Base-by-base conservation (phyloP, 306 rosid species). In the Cyclanthera cordifolia region DNA sequence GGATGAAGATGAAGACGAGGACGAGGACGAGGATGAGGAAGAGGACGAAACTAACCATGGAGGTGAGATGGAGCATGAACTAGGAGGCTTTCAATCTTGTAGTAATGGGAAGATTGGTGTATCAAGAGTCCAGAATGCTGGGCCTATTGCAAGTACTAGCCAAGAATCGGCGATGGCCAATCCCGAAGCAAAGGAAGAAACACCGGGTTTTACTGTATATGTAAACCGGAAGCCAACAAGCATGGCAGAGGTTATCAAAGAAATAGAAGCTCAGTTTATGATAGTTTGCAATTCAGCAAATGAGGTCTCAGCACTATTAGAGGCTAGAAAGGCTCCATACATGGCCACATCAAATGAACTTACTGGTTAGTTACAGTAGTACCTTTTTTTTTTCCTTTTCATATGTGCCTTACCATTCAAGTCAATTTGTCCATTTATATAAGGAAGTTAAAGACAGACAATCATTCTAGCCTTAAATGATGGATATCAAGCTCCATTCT, bases 191-290 rank as follows among this genome's bases (percentile, higher is more conserved):
- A 83, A 78, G 83, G 88, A 83, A 54, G 94, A 86, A 76, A 85
- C 86, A 14, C 91, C 91, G 10, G 95, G 87, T 32, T 88, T 87
- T 83, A 88, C 96, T 39, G 96, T 85, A 66, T 90, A 85, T 74
- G 86, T 86, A 7, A 78, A 86, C 78, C 79, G 81, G 72, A 88
- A 95, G 81, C 97, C 99, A 8, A 79, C 84, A 1, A 90, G 93
- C 82, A 88, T 94, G 87, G 79, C 74, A 49, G 96, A 94, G 82
- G 97, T 94, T 47, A 81, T 90, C 47, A 82, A 74, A 80, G 99
- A 86, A 70, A 84, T 90, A 57, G 91, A 88, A 74, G 75, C 85
- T 72, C 96, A 94, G 77, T 94, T 94, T 80, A 69, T 74, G 70
- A 23, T 67, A 49, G 83, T 88, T 32, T 86, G 91, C 77, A 76